phyloP scores from a whole-genome alignment of 1,139 yeast species.

The Saccharomycopsis hybrid region DNA sequence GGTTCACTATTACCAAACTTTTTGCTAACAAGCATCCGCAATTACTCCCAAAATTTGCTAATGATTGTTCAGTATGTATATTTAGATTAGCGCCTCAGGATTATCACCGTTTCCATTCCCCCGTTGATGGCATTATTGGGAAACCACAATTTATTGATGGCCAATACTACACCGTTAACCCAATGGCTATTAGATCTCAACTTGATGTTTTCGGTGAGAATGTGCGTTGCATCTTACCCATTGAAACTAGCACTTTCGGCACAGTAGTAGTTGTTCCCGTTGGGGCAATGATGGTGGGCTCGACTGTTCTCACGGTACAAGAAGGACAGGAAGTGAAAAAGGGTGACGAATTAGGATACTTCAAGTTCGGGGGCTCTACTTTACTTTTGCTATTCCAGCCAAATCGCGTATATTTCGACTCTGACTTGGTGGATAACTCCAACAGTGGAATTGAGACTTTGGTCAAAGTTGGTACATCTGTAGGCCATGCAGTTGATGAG shows the following conservation, averaged over 20 bases:
- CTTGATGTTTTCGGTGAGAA: constrained; percentile 93
- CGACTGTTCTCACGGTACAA: constrained; percentile 66
- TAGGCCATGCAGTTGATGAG: constrained; percentile 62
- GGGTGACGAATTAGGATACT: constrained; percentile 87
- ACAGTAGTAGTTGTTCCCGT: constrained; percentile 72
- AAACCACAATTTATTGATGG: constrained; percentile 69
- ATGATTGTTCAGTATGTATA: constrained; percentile 59
- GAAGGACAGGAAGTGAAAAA: constrained; percentile 53
- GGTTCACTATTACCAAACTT: constrained; percentile 62
- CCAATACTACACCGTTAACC: constrained; percentile 92
- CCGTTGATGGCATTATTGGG: constrained; percentile 70
- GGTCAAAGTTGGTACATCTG: constrained; percentile 83
- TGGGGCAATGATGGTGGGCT: constrained; percentile 99
- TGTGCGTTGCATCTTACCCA: constrained; percentile 69
- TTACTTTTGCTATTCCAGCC: constrained; percentile 52
- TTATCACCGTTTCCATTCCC: constrained; percentile 88
- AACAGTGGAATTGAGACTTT: constrained; percentile 69
- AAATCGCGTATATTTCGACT: constrained; percentile 49
- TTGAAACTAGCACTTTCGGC: constrained; percentile 70
- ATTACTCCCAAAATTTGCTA: constrained; percentile 30
- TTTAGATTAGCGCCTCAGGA: constrained; percentile 96
- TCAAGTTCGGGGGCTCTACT: constrained; percentile 95
- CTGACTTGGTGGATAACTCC: constrained; percentile 68
- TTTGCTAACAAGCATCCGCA: constrained; percentile 52
- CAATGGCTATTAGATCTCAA: constrained; percentile 89